A percentile compares a stretch with the other conserved stretches of the same genome.
Evolutionary conservation across 2,329 filamentous ascomycete species (phyloP).

Genomic region (Fusarium begoniae): DNA sequence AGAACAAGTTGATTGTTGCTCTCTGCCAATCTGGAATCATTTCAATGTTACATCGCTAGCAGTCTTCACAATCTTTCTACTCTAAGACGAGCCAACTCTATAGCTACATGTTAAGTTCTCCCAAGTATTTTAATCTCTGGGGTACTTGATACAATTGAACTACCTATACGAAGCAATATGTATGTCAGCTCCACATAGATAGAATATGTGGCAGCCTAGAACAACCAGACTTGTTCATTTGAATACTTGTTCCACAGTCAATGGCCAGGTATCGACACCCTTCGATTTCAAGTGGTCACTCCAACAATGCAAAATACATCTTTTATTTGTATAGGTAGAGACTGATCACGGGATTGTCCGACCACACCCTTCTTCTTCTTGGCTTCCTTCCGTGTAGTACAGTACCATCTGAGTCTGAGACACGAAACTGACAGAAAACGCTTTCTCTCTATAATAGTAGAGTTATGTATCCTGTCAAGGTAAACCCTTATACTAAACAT

Average conservation of each 20-base stretch:
- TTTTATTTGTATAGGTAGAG: too few relatives aligned
- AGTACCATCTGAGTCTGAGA: constrained; percentile 18
- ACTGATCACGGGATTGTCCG: constrained; percentile 25
- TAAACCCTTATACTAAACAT: background rate
- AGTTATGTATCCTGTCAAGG: background rate
- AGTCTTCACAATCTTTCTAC: rapidly evolving
- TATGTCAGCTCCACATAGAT: background rate
- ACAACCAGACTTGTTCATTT: background rate
- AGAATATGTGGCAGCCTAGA: background rate
- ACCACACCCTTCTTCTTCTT: constrained; percentile 9
- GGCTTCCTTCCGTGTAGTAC: constrained; percentile 2
- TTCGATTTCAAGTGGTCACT: background rate
- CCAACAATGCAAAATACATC: background rate
- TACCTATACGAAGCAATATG: background rate
- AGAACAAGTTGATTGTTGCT: background rate
- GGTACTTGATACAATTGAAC: background rate
- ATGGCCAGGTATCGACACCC: background rate
- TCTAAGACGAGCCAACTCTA: background rate
- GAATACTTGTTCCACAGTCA: background rate
- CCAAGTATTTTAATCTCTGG: too few relatives aligned
- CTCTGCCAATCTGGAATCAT: background rate
- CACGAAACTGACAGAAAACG: constrained; percentile 1
- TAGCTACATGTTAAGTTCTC: background rate
- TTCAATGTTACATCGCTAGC: background rate
- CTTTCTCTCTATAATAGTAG: background rate